phyloP scores from a whole-genome alignment of 495 filamentous ascomycete species.

The Mytilinidion resinicola region DNA sequence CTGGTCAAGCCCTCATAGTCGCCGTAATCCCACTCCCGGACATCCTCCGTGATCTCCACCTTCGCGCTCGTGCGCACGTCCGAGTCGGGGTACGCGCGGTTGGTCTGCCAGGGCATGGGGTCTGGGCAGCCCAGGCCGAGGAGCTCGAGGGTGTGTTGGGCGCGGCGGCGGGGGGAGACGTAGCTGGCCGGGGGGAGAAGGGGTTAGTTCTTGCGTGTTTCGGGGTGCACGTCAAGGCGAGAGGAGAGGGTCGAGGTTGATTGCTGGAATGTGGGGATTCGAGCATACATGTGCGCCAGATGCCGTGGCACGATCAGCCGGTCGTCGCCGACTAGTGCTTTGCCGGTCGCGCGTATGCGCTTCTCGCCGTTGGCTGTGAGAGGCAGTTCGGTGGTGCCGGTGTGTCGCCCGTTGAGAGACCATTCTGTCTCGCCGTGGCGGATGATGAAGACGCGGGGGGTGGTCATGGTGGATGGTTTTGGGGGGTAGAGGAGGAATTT shows the following conservation, averaged over 20 bases:
- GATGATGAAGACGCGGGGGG: conserved; percentile 84
- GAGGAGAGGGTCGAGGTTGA: neutral
- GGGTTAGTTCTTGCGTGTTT: neutral
- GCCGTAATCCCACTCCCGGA: conserved; percentile 95
- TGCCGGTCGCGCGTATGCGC: conserved; percentile 72
- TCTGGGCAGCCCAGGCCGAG: conserved; percentile 56
- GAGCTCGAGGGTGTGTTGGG: conserved; percentile 80
- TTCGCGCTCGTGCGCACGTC: conserved; percentile 47
- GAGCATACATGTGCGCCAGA: conserved; percentile 60
- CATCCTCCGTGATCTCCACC: conserved; percentile 66
- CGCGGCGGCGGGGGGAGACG: conserved; percentile 80
- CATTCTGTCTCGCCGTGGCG: conserved; percentile 96
- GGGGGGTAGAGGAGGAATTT: too few relatives aligned
- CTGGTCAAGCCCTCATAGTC: conserved; percentile 88
- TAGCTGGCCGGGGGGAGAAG: conserved; percentile 49
- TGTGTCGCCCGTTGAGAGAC: conserved; percentile 91
- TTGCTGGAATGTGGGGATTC: neutral
- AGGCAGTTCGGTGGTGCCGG: conserved; percentile 76
- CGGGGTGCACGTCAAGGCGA: neutral
- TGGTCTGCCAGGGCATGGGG: conserved; percentile 49
- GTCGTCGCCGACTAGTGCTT: conserved; percentile 75
- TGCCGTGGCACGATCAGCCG: conserved; percentile 79
- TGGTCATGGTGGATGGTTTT: conserved; percentile 25
- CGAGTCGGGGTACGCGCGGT: conserved; percentile 34
- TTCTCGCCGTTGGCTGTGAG: conserved; percentile 83